Percentiles rank a stretch among this genome's conserved stretches.
Conservation (phyloP, 106 monocot genomes). For the Dendrobium catenatum region DNA sequence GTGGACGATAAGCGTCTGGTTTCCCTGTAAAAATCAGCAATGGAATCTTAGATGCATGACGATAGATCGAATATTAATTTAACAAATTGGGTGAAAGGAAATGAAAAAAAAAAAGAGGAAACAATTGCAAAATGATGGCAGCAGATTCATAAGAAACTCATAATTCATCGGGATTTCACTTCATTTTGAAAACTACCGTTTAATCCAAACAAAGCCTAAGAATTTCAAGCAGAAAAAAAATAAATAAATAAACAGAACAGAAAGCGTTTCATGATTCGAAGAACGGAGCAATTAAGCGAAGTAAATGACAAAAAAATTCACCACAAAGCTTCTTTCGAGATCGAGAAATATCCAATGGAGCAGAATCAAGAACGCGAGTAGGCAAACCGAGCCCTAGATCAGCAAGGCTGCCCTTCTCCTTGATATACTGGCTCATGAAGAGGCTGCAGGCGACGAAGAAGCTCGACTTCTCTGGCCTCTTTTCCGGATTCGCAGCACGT, state of each 20-base stretch:
- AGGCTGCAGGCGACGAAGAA: slow-evolving; percentile 31
- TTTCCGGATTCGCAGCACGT: neutral
- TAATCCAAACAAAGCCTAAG: too few species aligned
- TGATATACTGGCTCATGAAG: slow-evolving; percentile 46
- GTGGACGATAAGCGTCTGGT: slow-evolving; percentile 7
- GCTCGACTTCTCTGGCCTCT: slow-evolving; percentile 12
- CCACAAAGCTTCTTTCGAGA: neutral
- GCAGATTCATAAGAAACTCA: too few species aligned
- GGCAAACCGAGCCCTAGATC: slow-evolving; percentile 24
- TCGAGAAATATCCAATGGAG: neutral
- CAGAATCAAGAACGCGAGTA: neutral
- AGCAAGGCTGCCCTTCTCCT: slow-evolving; percentile 30
- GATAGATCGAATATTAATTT: neutral
- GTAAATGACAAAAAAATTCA: neutral
- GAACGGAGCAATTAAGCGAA: neutral
- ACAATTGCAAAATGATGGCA: too few species aligned
- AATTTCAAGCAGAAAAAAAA: neutral
- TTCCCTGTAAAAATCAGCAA: neutral
- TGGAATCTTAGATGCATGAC: neutral
- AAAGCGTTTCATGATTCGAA: neutral
- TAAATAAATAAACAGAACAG: neutral
- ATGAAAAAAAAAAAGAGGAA: too few species aligned
- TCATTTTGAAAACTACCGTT: too few species aligned
- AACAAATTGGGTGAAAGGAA: neutral
- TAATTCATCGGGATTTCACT: too few species aligned